Percentiles rank a stretch among this genome's conserved stretches.
Conservation (phyloP, 1,139 yeast genomes). For the Geotrichum fermentans region DNA sequence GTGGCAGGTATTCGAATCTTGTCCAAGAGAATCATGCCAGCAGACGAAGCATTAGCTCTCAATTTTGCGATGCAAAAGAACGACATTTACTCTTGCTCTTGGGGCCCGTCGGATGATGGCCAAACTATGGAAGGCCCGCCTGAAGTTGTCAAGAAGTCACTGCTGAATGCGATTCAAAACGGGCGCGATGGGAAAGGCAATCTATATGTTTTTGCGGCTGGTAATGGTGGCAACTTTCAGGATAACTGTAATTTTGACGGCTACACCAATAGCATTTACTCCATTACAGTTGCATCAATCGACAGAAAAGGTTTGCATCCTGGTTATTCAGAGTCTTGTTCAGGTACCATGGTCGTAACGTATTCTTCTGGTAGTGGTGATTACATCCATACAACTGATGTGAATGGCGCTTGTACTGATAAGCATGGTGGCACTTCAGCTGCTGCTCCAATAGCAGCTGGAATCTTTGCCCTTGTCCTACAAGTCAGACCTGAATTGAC, state of each 20-base stretch:
- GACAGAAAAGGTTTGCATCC: conserved; percentile 86
- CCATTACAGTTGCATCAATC: conserved; percentile 92
- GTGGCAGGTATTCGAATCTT: conserved; percentile 89
- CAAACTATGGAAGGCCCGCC: conserved; percentile 81
- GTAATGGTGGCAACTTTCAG: conserved; percentile 79
- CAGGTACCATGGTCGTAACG: conserved; percentile 95
- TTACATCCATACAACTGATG: conserved; percentile 87
- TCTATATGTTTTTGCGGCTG: conserved; percentile 90
- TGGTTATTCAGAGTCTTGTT: conserved; percentile 82
- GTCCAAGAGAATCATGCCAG: conserved; percentile 71
- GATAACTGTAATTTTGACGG: conserved; percentile 98
- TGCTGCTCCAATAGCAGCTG: conserved; percentile 98
- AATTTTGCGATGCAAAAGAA: conserved; percentile 70
- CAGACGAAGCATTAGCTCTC: conserved; percentile 88
- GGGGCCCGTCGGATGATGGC: conserved; percentile 99
- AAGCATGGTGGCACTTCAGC: conserved; percentile 97
- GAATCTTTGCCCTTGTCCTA: conserved; percentile 76
- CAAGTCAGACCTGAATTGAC: conserved; percentile 80
- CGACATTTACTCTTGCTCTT: conserved; percentile 92
- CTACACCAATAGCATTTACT: conserved; percentile 90
- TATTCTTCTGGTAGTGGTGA: conserved; percentile 90
- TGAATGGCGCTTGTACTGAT: conserved; percentile 60
- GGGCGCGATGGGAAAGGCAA: conserved; percentile 85
- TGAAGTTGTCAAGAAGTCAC: conserved; percentile 67
- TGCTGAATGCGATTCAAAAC: conserved; percentile 74